Base-by-base conservation (phyloP, 176 grass and related monocot genomes). In the Puccinellia tenuiflora region DNA sequence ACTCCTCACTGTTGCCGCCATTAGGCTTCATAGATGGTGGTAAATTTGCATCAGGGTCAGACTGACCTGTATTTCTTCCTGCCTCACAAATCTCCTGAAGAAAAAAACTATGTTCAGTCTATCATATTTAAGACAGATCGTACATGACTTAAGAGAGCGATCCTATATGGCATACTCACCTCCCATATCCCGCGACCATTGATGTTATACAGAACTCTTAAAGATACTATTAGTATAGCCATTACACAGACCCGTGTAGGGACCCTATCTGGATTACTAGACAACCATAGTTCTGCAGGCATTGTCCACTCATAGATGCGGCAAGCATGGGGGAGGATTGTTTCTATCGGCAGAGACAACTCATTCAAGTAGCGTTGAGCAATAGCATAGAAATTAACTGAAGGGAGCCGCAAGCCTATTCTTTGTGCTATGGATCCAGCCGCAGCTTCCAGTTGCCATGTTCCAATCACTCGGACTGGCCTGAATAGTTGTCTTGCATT, bases 151-250 rank as follows among this genome's bases (percentile, higher is more conserved):
- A 29, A 60, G 46, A 57, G 59, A 43, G 29, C 21, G 57, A 71
- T 17, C 45, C 68, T 74, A 68, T 61, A 63, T 47, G 71, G 61
- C 45, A 87, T 84, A 75, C 68, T 90, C 90, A 89, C 90, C 84
- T 98, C 95, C 95, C 92, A 98, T 64, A 78, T 79, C 50, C 95
- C 95, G 76, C 90, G 89, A 51, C 95, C 90, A 24, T 98, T 90
- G 64, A 98, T 86, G 62, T 89, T 83, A 54, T 91, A 98, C 46
- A 90, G n/a, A 54, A 98, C 10, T 81, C 92, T 85, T 76, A 98
- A 50, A 18, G 92, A 65, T 51, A 98, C 85, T 71, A 94, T 84
- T 67, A 98, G 66, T 84, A 98, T 89, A 61, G 92, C 84, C 92
- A 94, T 94, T 20, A 93, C 92, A 86, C 72, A 92, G 84, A 98